phyloP scores from a whole-genome alignment of 208 protist species.

The Zelonia costaricensis region DNA sequence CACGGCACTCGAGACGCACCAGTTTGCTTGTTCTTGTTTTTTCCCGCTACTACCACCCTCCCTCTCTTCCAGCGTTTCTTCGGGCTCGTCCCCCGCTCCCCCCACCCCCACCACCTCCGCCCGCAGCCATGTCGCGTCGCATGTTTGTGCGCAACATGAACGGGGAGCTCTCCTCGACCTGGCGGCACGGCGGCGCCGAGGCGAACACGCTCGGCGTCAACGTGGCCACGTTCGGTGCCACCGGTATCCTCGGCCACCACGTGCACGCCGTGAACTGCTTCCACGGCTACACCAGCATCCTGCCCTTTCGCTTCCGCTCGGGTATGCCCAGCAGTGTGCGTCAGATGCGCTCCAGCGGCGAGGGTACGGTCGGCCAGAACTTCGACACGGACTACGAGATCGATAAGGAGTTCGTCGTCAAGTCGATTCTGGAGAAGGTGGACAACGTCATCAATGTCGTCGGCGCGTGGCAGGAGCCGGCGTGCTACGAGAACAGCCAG shows the following conservation, averaged over 20 bases:
- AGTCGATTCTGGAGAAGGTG: constrained; percentile 89
- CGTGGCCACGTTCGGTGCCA: constrained; percentile 84
- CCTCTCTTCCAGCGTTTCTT: no score
- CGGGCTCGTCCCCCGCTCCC: not conserved
- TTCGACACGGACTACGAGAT: constrained; percentile 90
- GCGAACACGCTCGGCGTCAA: constrained; percentile 86
- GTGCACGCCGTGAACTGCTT: constrained; percentile 69
- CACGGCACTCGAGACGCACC: no score
- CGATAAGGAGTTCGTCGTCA: constrained; percentile 92
- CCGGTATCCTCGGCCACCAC: constrained; percentile 80
- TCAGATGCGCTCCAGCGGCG: constrained; percentile 65
- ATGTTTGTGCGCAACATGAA: constrained; percentile 89
- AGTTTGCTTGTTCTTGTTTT: no score
- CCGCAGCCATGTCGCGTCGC: constrained; percentile 73
- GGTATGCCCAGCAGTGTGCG: constrained; percentile 82
- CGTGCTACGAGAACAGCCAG: constrained; percentile 87
- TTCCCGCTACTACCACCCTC: no score
- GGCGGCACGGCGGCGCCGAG: constrained; percentile 75
- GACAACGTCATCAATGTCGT: constrained; percentile 79
- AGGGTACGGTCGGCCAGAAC: constrained; percentile 89
- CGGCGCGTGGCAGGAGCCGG: constrained; percentile 87
- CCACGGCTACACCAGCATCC: constrained; percentile 86
- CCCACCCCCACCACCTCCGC: not conserved
- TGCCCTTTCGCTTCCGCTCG: constrained; percentile 86
- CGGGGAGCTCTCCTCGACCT: constrained; percentile 83